Percentiles rank a stretch among this genome's conserved stretches.
phyloP scores from a whole-genome alignment of 768 basidiomycete species.

The Hypsizygus marmoreus region DNA sequence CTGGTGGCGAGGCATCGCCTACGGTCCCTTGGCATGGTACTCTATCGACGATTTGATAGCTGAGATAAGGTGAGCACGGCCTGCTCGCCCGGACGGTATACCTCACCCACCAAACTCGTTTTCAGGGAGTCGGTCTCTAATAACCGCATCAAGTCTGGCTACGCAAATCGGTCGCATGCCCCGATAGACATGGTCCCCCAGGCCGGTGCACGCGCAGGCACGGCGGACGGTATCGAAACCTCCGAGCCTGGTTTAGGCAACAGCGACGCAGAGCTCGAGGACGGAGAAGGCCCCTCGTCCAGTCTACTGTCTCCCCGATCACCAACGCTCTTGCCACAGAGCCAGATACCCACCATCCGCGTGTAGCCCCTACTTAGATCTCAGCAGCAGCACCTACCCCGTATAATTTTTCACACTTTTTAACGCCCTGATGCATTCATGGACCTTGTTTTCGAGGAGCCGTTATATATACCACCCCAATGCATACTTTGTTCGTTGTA shows the following conservation, averaged over 20 bases:
- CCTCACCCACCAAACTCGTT: slow-evolving; percentile 7
- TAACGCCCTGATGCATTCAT: not conserved
- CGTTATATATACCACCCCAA: slow-evolving; percentile 15
- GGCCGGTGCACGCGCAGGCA: slow-evolving; percentile 68
- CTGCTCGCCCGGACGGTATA: slow-evolving; percentile 2
- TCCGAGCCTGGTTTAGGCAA: slow-evolving; percentile 51
- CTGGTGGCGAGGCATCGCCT: slow-evolving; percentile 74
- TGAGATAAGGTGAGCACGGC: slow-evolving; percentile 69
- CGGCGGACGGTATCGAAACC: slow-evolving; percentile 65
- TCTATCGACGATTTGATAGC: slow-evolving; percentile 77
- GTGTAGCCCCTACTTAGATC: slow-evolving; percentile 29
- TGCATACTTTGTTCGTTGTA: slow-evolving; percentile 17
- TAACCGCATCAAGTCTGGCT: slow-evolving; percentile 82
- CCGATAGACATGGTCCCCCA: slow-evolving; percentile 76
- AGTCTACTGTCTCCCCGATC: slow-evolving; percentile 27
- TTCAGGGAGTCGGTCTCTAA: slow-evolving; percentile 77
- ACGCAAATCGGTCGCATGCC: slow-evolving; percentile 53
- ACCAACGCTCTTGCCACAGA: slow-evolving; percentile 35
- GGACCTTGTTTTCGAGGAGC: slow-evolving; percentile 1
- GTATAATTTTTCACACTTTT: slow-evolving; percentile 6
- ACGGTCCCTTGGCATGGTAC: slow-evolving; percentile 73
- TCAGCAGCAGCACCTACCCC: slow-evolving; percentile 8
- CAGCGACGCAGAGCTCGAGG: slow-evolving; percentile 44
- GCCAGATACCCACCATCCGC: slow-evolving; percentile 40
- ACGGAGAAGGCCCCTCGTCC: slow-evolving; percentile 31